Evolutionary conservation across 2,329 filamentous ascomycete genomes (phyloP).

Genomic region (Waltergamsia citrina): DNA sequence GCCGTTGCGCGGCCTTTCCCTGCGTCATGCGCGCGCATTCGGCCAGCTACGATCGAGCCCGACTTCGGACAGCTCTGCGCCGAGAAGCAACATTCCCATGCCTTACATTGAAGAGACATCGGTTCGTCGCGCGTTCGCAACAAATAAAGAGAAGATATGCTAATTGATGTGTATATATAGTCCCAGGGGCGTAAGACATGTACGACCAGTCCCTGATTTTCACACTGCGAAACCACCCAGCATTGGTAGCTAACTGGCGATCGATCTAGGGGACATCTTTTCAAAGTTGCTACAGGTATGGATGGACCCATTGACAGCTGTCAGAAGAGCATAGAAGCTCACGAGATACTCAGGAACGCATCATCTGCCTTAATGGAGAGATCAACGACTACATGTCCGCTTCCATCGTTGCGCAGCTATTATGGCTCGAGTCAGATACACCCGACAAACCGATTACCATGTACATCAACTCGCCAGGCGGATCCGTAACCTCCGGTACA

Average conservation of each 20-base stretch:
- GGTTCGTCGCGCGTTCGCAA: constrained; percentile 15
- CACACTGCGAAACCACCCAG: too few relatives aligned
- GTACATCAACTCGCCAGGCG: constrained; percentile 96
- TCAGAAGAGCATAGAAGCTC: constrained; percentile 4
- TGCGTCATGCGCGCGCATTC: constrained; percentile 28
- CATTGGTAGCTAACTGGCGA: neutral
- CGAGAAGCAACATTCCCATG: constrained; percentile 38
- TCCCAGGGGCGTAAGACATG: constrained; percentile 70
- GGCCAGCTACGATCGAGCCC: too few relatives aligned
- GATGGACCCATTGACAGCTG: neutral
- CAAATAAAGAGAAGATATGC: neutral
- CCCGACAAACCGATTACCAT: constrained; percentile 92
- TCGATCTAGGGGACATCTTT: constrained; percentile 82
- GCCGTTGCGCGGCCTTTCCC: constrained; percentile 22
- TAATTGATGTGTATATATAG: constrained; percentile 31
- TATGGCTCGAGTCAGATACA: constrained; percentile 96
- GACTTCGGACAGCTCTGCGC: constrained; percentile 16
- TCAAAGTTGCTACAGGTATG: constrained; percentile 66
- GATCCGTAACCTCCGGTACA: constrained; percentile 66
- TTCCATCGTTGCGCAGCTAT: constrained; percentile 89
- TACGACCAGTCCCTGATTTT: constrained; percentile 38
- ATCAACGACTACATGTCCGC: constrained; percentile 87
- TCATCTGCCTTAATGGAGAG: constrained; percentile 84
- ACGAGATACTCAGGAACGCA: constrained; percentile 58
- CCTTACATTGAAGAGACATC: constrained; percentile 44